Base-by-base conservation (phyloP, 148 eudicot genomes). In the Rhododendron kiyosumense region DNA sequence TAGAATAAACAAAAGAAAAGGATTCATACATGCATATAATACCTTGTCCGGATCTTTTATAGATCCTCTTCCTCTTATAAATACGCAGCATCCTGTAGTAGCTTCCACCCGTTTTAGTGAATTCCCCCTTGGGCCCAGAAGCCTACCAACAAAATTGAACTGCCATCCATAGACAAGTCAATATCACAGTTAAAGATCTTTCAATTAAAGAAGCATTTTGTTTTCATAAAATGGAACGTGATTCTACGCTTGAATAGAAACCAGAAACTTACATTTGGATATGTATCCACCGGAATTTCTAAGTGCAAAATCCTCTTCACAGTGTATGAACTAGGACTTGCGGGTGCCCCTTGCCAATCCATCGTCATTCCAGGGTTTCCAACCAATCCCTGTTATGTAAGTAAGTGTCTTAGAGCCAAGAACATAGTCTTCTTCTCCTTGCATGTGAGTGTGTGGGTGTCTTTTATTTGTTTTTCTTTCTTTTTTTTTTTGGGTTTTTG, bases 271-370 rank as follows among this genome's bases (percentile, higher is more conserved):
- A 95, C 99, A 91, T 92, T 97, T 63, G 99, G 98, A 87, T 89
- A 97, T 32, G 90, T 88, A 78, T 97, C 99, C 83, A 95, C 98
- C 11, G 99, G 99, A 89, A 97, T 97, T 51, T 97, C 98, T 88
- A 97, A 85, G 32, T 98, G 98, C 94, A 97, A 77, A 65, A 97
- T 92, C 89, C 92, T 91, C 89, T 95, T 97, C 88, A 95, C 94
- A 17, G 98, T 93, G 86, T 86, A 94, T 28, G 99, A 93, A 86
- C 96, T 94, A 79, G 99, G 99, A 91, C 99, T 97, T 38, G 96
- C 94, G 26, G 98, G 98, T 71, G 98, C 98, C 76, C 98, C 96
- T 93, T 97, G 99, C 99, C 99, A 97, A 85, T 97, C 98, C 99
- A 97, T 97, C 24, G 95, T 89, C 99, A 97, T 97, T 79, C 98